Base-by-base conservation (phyloP, 768 basidiomycete species). In the Clavulina sp. region DNA sequence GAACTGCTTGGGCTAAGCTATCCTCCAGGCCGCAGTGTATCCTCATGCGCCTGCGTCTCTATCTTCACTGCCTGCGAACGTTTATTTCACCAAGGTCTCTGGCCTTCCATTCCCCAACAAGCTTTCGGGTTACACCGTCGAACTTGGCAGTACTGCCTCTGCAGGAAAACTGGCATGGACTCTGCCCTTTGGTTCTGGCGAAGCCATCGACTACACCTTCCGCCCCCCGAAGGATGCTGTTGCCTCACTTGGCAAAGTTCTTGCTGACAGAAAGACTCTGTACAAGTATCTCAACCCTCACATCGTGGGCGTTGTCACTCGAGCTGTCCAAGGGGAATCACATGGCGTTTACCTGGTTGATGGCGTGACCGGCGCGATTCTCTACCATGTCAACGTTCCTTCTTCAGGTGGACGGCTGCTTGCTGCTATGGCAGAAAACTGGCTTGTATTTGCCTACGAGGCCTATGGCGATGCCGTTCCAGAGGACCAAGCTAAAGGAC, bases 211-310 rank as follows among this genome's bases (percentile, higher is more conserved):
- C 41, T 58, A 70, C 0, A 26, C 24, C 13, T 13, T 46, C 13
- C 13, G 13, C 9, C 43, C 43, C 26, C 43, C 43, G 24, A 13
- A 26, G 24, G 16, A 46, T 18, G 74, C 77, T 0, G 68, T 87
- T 31, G 88, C 91, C 0, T 83, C 80, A 1, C 65, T 81, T 29
- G 93, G 92, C 3, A 80, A 80, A 59, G 88, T 93, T 3, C 69
- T 87, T 3, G 91, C 85, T 2, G 82, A 92, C 63, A 77, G 89
- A 50, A 79, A 77, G 33, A 91, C 89, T 30, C 63, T 96, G 53
- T 93, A 95, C 71, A 96, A 96, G 66, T 93, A 95, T 60, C 72
- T 96, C 54, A 93, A 93, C 62, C 82, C 81, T 5, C 78, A 86
- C 58, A 58, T 91, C 31, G 70, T 81, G 47, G 74, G 76, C 5